Percentiles rank a stretch among this genome's conserved stretches.
These are phyloP conservation scores for Pleodorina starrii DNA, from an alignment of 139 green algal species.

Conservation along the genomic window DNA sequence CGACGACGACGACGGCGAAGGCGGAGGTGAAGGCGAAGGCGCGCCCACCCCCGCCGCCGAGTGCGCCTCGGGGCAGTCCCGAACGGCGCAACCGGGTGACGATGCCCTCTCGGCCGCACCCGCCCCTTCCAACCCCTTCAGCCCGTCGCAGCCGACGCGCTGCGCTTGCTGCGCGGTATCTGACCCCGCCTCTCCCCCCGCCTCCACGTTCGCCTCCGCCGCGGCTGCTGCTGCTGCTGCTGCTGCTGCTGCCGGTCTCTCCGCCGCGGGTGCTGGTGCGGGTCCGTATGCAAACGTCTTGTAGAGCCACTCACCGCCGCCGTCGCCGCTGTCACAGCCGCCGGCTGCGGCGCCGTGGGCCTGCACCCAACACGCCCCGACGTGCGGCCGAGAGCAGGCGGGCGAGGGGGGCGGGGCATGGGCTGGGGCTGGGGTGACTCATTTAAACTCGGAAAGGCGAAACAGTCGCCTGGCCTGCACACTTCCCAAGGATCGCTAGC, in stretches of 20 bases:
- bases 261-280: background rate
- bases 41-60: background rate
- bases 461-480: background rate
- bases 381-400: background rate
- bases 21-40: background rate
- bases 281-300: conserved; percentile 46
- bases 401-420: background rate
- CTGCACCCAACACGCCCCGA: background rate
- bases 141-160: too few species aligned
- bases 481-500: background rate
- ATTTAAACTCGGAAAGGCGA: too few species aligned
- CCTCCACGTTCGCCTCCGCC: too few species aligned
- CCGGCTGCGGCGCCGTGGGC: too few species aligned
- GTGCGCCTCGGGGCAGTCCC: background rate
- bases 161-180: too few species aligned
- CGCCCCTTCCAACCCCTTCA: too few species aligned
- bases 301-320: background rate
- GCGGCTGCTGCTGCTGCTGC: background rate
- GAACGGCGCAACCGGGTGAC: too few species aligned
- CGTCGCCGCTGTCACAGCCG: background rate
- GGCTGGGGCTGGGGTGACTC: background rate
- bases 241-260: background rate
- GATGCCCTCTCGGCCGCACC: too few species aligned
- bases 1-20: background rate
- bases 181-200: too few species aligned